Evolutionary conservation across 257 asterid species (phyloP).

Genomic region (Galeopsis tetrahit): DNA sequence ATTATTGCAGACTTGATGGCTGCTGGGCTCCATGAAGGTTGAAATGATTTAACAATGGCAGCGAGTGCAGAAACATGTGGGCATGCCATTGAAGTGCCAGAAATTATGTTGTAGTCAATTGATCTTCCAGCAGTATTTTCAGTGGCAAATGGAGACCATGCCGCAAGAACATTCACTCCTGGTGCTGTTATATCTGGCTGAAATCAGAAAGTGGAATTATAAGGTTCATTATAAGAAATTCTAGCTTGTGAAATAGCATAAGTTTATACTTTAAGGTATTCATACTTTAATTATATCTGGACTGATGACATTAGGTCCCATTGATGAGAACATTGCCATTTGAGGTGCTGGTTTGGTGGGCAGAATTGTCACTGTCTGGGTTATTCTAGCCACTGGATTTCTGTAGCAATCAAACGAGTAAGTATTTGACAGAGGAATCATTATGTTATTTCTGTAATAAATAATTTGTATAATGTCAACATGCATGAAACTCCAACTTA

Average conservation of each 20-base stretch:
- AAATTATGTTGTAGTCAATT: constrained; percentile 49
- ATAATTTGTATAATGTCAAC: constrained; percentile 12
- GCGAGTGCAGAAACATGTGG: constrained; percentile 71
- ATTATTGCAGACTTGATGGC: constrained; percentile 67
- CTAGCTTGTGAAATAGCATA: constrained; percentile 8
- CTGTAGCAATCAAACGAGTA: constrained; percentile 36
- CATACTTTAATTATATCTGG: constrained; percentile 64
- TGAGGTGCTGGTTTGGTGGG: constrained; percentile 55
- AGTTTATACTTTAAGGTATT: not conserved
- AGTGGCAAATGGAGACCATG: constrained; percentile 63
- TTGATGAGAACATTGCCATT: constrained; percentile 59
- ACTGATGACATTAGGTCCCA: constrained; percentile 60
- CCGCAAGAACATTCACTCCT: constrained; percentile 63
- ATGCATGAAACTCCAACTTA: constrained; percentile 35
- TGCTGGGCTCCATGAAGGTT: constrained; percentile 70
- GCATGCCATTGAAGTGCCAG: constrained; percentile 74
- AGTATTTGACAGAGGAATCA: not conserved
- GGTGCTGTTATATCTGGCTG: constrained; percentile 75
- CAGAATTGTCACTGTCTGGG: constrained; percentile 39
- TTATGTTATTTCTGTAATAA: constrained; percentile 14
- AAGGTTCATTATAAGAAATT: not conserved
- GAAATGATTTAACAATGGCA: constrained; percentile 55
- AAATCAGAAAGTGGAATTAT: constrained; percentile 26
- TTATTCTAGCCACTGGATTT: constrained; percentile 58
- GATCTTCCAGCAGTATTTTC: constrained; percentile 47